Conservation (phyloP, 129 eudicot species). For the Ambrosia artemisiifolia region DNA sequence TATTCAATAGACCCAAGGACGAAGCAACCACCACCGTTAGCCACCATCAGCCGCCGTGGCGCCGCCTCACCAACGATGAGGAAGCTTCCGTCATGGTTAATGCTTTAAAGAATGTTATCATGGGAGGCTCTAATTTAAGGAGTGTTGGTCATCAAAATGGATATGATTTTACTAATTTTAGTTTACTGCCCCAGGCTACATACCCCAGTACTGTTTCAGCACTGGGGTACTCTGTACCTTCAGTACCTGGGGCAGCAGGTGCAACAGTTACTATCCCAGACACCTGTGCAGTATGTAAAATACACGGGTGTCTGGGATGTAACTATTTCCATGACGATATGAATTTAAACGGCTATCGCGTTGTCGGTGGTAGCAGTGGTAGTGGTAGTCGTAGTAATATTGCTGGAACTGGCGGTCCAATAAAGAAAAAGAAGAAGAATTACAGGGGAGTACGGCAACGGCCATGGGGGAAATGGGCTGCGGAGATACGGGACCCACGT, state of each 20-base stretch:
- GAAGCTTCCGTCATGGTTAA: constrained; percentile 55
- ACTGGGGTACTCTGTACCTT: neutral
- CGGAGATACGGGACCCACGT: constrained; percentile 69
- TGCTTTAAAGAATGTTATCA: constrained; percentile 52
- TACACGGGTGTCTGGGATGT: constrained; percentile 74
- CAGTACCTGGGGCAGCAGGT: constrained; percentile 14
- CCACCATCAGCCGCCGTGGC: constrained; percentile 21
- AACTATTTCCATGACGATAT: constrained; percentile 35
- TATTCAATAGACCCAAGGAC: constrained; percentile 14
- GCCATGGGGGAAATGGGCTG: constrained; percentile 89
- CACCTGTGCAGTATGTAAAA: constrained; percentile 45
- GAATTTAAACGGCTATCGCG: neutral
- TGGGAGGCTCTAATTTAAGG: constrained; percentile 20
- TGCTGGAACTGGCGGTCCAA: constrained; percentile 18
- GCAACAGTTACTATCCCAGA: constrained; percentile 25
- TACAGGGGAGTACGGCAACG: constrained; percentile 77
- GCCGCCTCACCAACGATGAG: constrained; percentile 45
- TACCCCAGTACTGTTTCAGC: neutral
- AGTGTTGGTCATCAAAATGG: neutral
- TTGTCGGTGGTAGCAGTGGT: neutral
- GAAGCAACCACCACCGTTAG: constrained; percentile 7
- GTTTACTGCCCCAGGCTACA: neutral
- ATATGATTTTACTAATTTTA: constrained; percentile 25
- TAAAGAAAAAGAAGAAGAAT: constrained; percentile 68
- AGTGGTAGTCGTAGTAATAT: neutral